Evolutionary conservation across 2,329 filamentous ascomycete genomes (phyloP).

Genomic region (Colletotrichum liaoningense): DNA sequence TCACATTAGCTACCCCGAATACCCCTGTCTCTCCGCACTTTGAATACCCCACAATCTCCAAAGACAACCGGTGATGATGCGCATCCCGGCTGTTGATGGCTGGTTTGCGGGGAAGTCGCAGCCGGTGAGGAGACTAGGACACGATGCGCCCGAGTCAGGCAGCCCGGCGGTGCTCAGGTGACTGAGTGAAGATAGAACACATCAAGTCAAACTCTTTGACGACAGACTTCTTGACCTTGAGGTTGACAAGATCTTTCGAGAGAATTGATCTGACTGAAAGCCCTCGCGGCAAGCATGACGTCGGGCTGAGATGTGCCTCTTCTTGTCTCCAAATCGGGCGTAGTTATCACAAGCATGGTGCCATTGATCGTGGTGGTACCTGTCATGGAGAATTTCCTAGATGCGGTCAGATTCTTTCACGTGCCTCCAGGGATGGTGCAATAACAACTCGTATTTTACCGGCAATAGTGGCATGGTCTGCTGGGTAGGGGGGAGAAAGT

Average conservation of each 20-base stretch:
- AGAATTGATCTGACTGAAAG: background rate
- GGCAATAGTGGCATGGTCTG: background rate
- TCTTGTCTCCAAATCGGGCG: background rate
- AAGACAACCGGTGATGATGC: constrained; percentile 15
- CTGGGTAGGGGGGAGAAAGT: background rate
- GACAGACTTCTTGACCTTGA: background rate
- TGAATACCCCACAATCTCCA: constrained; percentile 26
- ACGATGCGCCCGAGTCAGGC: background rate
- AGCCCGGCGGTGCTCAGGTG: background rate
- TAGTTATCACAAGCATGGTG: background rate
- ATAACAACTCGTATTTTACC: background rate
- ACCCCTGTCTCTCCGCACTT: constrained; percentile 28
- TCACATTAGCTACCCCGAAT: constrained; percentile 17
- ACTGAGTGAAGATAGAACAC: background rate
- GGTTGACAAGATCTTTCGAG: background rate
- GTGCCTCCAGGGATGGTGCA: constrained; percentile 1
- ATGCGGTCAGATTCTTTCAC: constrained; percentile 9
- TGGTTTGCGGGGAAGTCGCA: constrained; percentile 32
- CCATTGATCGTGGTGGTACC: background rate
- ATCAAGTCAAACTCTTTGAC: background rate
- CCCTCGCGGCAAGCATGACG: background rate
- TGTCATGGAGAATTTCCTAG: background rate
- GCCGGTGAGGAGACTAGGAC: constrained; percentile 3
- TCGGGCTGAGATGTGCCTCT: background rate
- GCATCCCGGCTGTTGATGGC: constrained; percentile 5